Conservation (phyloP, 768 basidiomycete genomes). For the Boletus bicolor region DNA sequence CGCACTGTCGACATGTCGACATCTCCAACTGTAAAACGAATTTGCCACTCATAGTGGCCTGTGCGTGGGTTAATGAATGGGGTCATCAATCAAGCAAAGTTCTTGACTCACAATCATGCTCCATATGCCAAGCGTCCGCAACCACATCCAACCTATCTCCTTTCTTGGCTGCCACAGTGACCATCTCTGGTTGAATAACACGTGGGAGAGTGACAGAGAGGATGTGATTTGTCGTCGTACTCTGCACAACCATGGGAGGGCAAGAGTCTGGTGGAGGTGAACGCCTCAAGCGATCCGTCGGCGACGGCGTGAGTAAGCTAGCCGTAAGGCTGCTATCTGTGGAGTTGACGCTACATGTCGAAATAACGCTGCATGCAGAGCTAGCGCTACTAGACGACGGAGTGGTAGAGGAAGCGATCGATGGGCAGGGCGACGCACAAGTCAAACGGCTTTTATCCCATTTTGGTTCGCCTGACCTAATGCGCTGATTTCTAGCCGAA, state of each 20-base stretch:
- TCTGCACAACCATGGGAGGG: conserved; percentile 45
- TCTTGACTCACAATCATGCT: conserved; percentile 50
- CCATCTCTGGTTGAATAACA: conserved; percentile 56
- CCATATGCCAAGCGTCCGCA: conserved; percentile 62
- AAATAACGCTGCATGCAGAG: conserved; percentile 26
- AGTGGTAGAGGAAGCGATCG: conserved; percentile 22
- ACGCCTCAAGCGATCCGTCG: conserved; percentile 30
- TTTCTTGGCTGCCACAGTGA: conserved; percentile 58
- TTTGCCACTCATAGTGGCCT: conserved; percentile 66
- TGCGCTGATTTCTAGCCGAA: conserved; percentile 26
- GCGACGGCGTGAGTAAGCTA: conserved; percentile 24
- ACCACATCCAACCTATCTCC: conserved; percentile 55
- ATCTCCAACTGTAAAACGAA: conserved; percentile 51
- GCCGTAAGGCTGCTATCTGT: conserved; percentile 12
- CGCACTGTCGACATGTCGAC: conserved; percentile 52
- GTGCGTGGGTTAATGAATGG: conserved; percentile 3
- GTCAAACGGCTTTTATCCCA: conserved; percentile 30
- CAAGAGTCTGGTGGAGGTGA: conserved; percentile 33
- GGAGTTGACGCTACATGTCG: conserved; percentile 19
- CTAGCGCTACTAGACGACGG: conserved; percentile 24
- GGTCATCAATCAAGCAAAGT: neutral
- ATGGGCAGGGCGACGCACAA: conserved; percentile 28
- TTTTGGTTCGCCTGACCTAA: conserved; percentile 25
- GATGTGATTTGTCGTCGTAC: conserved; percentile 39
- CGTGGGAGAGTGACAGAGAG: conserved; percentile 49